Evolutionary conservation across 805 yeast genomes (phyloP).

Genomic region (Pichia eremophila): DNA sequence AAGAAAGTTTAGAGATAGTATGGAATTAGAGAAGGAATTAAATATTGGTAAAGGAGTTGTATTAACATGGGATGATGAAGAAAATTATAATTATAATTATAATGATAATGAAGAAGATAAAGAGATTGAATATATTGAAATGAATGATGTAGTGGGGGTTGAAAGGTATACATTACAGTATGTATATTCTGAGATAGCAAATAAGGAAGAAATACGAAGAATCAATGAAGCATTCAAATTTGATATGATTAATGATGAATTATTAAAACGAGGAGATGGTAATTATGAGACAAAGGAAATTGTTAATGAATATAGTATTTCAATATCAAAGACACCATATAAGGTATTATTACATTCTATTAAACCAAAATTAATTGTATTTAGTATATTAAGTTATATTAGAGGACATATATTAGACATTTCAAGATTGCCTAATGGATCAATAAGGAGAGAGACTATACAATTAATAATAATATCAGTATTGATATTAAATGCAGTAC

Average conservation of each 20-base stretch:
- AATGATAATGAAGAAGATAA: not conserved
- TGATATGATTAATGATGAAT: slow-evolving; percentile 5
- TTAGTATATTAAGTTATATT: slow-evolving; percentile 1
- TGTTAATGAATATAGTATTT: not conserved
- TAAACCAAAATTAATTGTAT: slow-evolving; percentile 1
- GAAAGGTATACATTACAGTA: too few species aligned
- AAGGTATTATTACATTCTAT: slow-evolving; percentile 4
- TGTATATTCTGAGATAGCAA: not conserved
- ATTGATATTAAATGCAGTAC: slow-evolving; percentile 3
- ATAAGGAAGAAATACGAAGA: not conserved
- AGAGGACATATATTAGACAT: not conserved
- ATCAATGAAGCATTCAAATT: slow-evolving; percentile 6
- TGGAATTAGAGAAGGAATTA: not conserved
- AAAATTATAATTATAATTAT: not conserved
- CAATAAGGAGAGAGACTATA: not conserved
- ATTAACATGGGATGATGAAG: not conserved
- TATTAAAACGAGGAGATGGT: not conserved
- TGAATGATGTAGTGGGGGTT: not conserved
- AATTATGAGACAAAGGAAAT: not conserved
- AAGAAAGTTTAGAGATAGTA: too few species aligned
- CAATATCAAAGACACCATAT: slow-evolving; percentile 4
- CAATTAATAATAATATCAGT: not conserved
- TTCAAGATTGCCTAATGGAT: not conserved
- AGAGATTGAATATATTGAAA: not conserved
- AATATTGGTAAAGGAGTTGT: not conserved